Evolutionary conservation across 805 yeast species (phyloP).

Genomic region (Scheffersomyces stipitis): DNA sequence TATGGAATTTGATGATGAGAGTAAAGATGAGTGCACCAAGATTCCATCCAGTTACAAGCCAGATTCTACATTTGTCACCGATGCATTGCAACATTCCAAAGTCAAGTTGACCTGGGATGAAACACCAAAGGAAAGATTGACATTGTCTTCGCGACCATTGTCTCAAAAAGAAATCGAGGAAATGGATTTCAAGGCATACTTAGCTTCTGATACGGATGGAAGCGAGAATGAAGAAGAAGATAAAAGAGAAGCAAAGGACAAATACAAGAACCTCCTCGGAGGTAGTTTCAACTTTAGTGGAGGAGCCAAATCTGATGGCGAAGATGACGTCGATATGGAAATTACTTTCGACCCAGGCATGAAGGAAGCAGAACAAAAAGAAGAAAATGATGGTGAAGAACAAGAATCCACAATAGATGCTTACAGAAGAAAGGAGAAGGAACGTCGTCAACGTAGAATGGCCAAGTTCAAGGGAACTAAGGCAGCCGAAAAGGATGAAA

Average conservation of each 20-base stretch:
- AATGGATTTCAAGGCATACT: constrained; percentile 88
- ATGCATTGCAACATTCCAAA: constrained; percentile 93
- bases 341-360: constrained; percentile 92
- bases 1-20: constrained; percentile 74
- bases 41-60: constrained; percentile 83
- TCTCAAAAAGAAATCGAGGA: constrained; percentile 85
- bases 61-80: constrained; percentile 73
- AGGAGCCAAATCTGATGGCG: constrained; percentile 38
- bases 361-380: constrained; percentile 41
- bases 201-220: constrained; percentile 75
- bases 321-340: constrained; percentile 85
- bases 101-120: constrained; percentile 98
- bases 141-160: constrained; percentile 76
- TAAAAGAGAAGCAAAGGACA: constrained; percentile 46
- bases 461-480: constrained; percentile 67
- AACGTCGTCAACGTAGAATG: constrained; percentile 82
- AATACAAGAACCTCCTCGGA: constrained; percentile 61
- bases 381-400: constrained; percentile 36
- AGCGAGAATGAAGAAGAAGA: constrained; percentile 46
- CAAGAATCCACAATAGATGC: constrained; percentile 78
- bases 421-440: constrained; percentile 85
- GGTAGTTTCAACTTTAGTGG: constrained; percentile 33
- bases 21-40: constrained; percentile 69
- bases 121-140: constrained; percentile 86
- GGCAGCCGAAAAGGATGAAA: constrained; percentile 52